phyloP scores from a whole-genome alignment of 1,284 basidiomycete species.

The Fistulinella cinereoalba region DNA sequence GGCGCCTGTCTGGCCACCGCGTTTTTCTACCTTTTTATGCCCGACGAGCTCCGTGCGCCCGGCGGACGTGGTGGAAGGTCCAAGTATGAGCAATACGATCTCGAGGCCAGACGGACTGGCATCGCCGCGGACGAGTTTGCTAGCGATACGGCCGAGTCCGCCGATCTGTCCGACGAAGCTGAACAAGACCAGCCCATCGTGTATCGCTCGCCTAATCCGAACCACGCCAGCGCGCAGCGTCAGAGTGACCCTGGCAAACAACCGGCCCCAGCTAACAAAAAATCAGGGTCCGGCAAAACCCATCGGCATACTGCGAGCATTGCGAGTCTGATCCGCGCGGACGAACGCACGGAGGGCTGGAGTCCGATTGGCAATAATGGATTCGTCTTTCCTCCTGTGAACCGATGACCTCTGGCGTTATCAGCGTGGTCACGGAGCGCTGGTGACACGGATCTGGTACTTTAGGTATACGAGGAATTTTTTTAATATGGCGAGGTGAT shows the following conservation, averaged over 20 bases:
- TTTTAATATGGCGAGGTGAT: too few relatives aligned
- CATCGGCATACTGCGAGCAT: constrained; percentile 79
- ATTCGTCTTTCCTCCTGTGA: constrained; percentile 42
- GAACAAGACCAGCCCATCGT: constrained; percentile 60
- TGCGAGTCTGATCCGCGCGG: constrained; percentile 71
- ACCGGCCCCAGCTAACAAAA: constrained; percentile 25
- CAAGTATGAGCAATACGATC: constrained; percentile 74
- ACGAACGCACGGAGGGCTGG: constrained; percentile 75
- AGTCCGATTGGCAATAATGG: constrained; percentile 57
- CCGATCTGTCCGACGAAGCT: constrained; percentile 50
- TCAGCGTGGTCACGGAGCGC: too few relatives aligned
- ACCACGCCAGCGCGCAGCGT: constrained; percentile 4
- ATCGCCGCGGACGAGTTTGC: constrained; percentile 44
- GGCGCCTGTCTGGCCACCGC: constrained; percentile 88
- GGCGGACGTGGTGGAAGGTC: constrained; percentile 44
- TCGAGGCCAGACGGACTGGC: constrained; percentile 41
- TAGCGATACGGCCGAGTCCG: constrained; percentile 49
- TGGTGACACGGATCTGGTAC: too few relatives aligned
- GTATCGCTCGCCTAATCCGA: constrained; percentile 60
- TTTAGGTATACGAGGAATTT: too few relatives aligned
- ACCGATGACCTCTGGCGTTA: constrained; percentile 12
- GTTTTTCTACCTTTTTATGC: constrained; percentile 88
- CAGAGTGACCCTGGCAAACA: constrained; percentile 15
- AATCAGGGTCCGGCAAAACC: constrained; percentile 33
- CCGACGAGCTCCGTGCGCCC: constrained; percentile 67